Evolutionary conservation across 805 yeast genomes (phyloP).

Genomic region (Pichia deserticola): DNA sequence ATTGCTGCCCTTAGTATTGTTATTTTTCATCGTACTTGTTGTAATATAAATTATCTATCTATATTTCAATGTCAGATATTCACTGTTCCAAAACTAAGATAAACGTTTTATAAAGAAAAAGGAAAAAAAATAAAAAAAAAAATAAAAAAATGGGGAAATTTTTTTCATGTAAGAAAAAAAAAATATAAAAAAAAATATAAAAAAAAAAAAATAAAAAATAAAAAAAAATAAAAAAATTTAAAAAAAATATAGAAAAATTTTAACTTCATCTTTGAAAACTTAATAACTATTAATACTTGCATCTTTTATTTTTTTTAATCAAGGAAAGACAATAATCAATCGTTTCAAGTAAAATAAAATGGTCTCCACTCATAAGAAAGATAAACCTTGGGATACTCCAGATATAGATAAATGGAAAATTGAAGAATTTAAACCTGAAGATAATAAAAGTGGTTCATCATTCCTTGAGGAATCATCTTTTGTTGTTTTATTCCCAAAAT

Average conservation of each 20-base stretch:
- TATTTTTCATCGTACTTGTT: no score
- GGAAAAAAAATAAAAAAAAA: background rate
- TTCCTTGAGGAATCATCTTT: conserved; percentile 95
- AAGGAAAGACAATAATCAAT: background rate
- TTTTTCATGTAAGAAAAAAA: no score
- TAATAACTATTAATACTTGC: no score
- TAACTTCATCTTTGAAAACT: no score
- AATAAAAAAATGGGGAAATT: background rate
- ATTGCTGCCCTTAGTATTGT: background rate
- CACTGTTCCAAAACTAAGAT: no score
- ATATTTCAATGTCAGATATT: no score
- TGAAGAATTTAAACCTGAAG: conserved; percentile 85
- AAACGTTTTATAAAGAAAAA: no score
- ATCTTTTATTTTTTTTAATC: background rate
- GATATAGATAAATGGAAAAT: conserved; percentile 90
- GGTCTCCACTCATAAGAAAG: conserved; percentile 91
- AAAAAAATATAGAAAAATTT: no score
- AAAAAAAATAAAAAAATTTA: no score
- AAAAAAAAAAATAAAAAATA: no score
- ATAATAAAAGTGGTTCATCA: conserved; percentile 77
- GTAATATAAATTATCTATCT: no score
- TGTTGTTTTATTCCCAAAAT: conserved; percentile 92
- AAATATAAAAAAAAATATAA: no score
- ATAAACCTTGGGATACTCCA: conserved; percentile 97
- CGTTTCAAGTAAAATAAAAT: conserved; percentile 29